Conservation (phyloP, 2,329 filamentous ascomycete genomes). For the Fusarium denticulatum region DNA sequence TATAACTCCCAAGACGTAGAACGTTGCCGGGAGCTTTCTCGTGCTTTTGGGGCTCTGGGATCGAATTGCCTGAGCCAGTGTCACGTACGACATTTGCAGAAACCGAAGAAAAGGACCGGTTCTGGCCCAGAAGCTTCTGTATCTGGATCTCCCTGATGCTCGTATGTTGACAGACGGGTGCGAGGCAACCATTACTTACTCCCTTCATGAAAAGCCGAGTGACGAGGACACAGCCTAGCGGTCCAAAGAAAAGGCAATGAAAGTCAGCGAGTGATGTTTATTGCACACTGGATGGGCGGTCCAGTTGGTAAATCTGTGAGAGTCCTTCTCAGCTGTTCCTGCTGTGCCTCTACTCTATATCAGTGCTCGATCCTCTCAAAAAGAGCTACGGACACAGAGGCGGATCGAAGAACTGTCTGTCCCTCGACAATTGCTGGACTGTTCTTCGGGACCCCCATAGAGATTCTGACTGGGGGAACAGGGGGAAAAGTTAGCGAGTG, state of each 20-base stretch:
- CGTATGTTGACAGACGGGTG: fast-evolving
- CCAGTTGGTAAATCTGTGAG: neutral
- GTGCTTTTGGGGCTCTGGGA: neutral
- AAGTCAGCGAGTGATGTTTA: neutral
- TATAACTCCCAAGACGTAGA: neutral
- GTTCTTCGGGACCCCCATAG: neutral
- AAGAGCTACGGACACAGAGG: too few species aligned
- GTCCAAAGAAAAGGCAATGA: neutral
- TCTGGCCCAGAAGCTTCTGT: neutral
- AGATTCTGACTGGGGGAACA: neutral
- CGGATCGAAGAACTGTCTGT: neutral
- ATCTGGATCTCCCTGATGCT: fast-evolving
- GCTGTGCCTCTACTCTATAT: too few species aligned
- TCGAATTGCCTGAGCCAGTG: fast-evolving
- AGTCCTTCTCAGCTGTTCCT: too few species aligned
- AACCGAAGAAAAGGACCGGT: fast-evolving
- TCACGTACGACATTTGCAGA: fast-evolving
- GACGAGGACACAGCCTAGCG: fast-evolving
- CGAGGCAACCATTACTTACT: fast-evolving
- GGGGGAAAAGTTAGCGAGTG: neutral
- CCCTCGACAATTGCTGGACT: neutral
- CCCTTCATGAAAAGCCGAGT: neutral
- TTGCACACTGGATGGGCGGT: neutral
- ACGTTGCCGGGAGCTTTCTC: fast-evolving
- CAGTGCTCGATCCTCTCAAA: too few species aligned